A percentile compares a stretch with the other conserved stretches of the same genome.
phyloP scores from a whole-genome alignment of 257 asterid genomes.

The Nicotiana undulata region DNA sequence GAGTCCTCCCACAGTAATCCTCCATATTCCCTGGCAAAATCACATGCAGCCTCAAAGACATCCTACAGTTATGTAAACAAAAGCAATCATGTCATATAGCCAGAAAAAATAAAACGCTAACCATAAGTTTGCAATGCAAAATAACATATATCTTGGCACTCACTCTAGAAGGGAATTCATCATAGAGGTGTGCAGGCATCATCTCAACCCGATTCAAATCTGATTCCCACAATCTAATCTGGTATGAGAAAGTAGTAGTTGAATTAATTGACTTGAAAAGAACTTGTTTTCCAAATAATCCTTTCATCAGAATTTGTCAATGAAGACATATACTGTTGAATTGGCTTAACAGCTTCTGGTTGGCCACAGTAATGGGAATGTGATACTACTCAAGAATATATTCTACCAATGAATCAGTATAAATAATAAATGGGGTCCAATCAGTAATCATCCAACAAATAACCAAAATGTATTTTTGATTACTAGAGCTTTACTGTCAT shows the following conservation, averaged over 20 bases:
- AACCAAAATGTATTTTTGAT: not conserved
- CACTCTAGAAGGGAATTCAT: constrained; percentile 87
- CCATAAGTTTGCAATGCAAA: not conserved
- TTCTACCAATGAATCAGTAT: not conserved
- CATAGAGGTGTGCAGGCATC: constrained; percentile 57
- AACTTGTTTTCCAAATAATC: not conserved
- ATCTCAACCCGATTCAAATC: constrained; percentile 87
- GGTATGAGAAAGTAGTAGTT: constrained; percentile 9
- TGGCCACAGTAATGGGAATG: not conserved
- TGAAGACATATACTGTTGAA: not conserved
- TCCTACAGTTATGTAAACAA: constrained; percentile 37
- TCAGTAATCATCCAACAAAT: not conserved
- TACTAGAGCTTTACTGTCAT: not conserved
- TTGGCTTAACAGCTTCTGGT: not conserved
- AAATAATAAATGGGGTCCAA: not conserved
- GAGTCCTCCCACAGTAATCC: constrained; percentile 77
- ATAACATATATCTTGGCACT: not conserved
- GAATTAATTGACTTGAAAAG: not conserved
- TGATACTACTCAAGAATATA: not conserved
- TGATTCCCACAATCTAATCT: constrained; percentile 94
- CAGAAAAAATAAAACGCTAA: not conserved
- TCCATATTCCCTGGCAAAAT: constrained; percentile 77
- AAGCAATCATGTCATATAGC: not conserved
- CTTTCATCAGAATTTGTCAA: not conserved
- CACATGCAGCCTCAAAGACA: constrained; percentile 79